A percentile compares a stretch with the other conserved stretches of the same genome.
These are phyloP conservation scores for Annulohypoxylon nitens DNA, from an alignment of 495 filamentous ascomycete species.

Conservation along the genomic window DNA sequence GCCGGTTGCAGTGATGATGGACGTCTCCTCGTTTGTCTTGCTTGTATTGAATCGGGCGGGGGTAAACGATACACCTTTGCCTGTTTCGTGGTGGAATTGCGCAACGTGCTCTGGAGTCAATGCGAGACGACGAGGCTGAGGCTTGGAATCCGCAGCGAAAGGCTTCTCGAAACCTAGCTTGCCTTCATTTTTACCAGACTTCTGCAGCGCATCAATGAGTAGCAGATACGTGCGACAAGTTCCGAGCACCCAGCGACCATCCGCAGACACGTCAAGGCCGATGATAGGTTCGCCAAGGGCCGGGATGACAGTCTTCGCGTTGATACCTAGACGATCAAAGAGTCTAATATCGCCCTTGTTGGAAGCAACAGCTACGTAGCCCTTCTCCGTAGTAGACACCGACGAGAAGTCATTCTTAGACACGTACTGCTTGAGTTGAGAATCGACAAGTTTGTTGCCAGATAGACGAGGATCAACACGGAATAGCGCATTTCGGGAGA, in stretches of 20 bases:
- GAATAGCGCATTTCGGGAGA: slow-evolving; percentile 91
- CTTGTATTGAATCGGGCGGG: slow-evolving; percentile 95
- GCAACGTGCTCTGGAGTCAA: slow-evolving; percentile 91
- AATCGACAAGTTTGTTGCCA: slow-evolving; percentile 92
- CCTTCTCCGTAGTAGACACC: slow-evolving; percentile 92
- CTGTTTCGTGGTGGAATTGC: slow-evolving; percentile 96
- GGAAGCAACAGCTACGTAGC: slow-evolving; percentile 94
- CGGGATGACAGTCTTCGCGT: slow-evolving; percentile 96
- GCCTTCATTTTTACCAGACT: slow-evolving; percentile 94
- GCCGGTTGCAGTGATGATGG: slow-evolving; percentile 96
- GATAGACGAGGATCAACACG: slow-evolving; percentile 92
- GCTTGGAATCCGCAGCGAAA: slow-evolving; percentile 92
- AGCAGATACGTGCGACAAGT: slow-evolving; percentile 96
- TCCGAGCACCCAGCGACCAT: slow-evolving; percentile 94
- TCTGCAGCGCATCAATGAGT: slow-evolving; percentile 90
- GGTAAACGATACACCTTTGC: slow-evolving; percentile 86
- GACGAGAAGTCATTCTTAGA: slow-evolving; percentile 98
- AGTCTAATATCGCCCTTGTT: slow-evolving; percentile 98
- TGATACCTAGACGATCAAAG: slow-evolving; percentile 96
- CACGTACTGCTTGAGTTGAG: slow-evolving; percentile 92
- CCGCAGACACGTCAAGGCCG: slow-evolving; percentile 92
- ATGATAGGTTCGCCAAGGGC: slow-evolving; percentile 96
- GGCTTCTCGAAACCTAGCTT: slow-evolving; percentile 97
- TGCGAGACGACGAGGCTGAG: slow-evolving; percentile 90
- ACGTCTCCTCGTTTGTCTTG: slow-evolving; percentile 80